Evolutionary conservation across 768 basidiomycete genomes (phyloP).

Genomic region (Agaricus sinodeliciosus): DNA sequence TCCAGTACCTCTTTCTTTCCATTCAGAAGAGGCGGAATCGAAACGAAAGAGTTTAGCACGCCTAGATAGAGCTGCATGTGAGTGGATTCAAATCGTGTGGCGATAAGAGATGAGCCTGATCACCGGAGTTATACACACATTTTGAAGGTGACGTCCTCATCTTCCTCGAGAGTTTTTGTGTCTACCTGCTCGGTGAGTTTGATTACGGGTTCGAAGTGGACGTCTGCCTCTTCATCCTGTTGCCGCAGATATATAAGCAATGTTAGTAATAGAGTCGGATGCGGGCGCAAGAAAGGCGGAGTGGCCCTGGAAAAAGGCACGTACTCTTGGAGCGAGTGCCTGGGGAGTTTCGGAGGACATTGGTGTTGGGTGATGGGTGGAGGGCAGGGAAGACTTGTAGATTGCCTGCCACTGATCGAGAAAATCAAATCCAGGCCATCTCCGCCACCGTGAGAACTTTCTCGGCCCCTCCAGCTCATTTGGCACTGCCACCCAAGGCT

Average conservation of each 20-base stretch:
- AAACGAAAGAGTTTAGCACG: slow-evolving; percentile 98
- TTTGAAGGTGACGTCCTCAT: slow-evolving; percentile 92
- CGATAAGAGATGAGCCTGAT: slow-evolving; percentile 27
- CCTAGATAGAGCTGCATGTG: slow-evolving; percentile 39
- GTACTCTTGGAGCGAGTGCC: slow-evolving; percentile 66
- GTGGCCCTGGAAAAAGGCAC: slow-evolving; percentile 27
- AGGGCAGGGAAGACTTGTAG: slow-evolving; percentile 19
- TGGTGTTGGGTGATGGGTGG: slow-evolving; percentile 19
- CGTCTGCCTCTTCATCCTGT: slow-evolving; percentile 77
- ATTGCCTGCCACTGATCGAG: slow-evolving; percentile 6
- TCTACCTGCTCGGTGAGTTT: slow-evolving; percentile 94
- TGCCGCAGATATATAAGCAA: slow-evolving; percentile 14
- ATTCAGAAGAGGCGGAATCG: slow-evolving; percentile 68
- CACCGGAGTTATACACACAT: slow-evolving; percentile 55
- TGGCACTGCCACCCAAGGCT: too few species aligned
- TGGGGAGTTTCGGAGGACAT: slow-evolving; percentile 53
- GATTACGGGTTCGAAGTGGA: slow-evolving; percentile 94
- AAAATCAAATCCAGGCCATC: slow-evolving; percentile 12
- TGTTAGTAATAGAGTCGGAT: slow-evolving; percentile 14
- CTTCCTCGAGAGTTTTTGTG: slow-evolving; percentile 91
- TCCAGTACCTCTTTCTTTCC: slow-evolving; percentile 98
- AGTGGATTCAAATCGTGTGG: slow-evolving; percentile 18
- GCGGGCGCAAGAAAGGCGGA: slow-evolving; percentile 13
- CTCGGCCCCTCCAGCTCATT: slow-evolving; percentile 4
- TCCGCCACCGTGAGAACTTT: slow-evolving; percentile 10